phyloP scores from a whole-genome alignment of 1,284 basidiomycete species.

The Ganoderma resinaceum region DNA sequence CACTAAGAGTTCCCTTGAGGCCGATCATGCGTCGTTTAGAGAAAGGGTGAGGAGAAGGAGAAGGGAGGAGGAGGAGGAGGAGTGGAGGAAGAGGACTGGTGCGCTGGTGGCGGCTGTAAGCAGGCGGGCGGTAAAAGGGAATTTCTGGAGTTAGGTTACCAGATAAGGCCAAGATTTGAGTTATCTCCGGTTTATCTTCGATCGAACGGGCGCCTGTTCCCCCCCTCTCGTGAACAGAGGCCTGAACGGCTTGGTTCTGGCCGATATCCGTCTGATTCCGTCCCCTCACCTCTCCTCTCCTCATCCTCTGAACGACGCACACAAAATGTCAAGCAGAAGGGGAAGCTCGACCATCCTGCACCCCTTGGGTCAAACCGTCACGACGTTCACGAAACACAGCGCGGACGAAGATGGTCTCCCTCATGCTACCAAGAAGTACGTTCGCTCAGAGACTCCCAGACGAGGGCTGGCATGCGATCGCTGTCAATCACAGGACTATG shows the following conservation, averaged over 20 bases:
- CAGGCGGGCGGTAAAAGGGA: background rate
- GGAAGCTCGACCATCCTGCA: slow-evolving; percentile 78
- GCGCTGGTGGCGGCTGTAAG: background rate
- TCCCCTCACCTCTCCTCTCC: background rate
- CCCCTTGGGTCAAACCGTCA: slow-evolving; percentile 76
- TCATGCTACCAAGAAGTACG: slow-evolving; percentile 87
- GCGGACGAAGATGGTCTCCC: slow-evolving; percentile 79
- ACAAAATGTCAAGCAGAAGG: slow-evolving; percentile 59
- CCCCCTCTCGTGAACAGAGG: background rate
- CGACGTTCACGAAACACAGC: slow-evolving; percentile 81
- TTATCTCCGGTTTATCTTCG: background rate
- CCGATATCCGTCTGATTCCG: slow-evolving; percentile 6
- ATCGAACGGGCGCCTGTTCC: background rate
- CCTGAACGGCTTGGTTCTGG: background rate
- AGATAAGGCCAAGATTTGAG: background rate
- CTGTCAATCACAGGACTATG: slow-evolving; percentile 68
- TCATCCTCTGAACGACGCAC: slow-evolving; percentile 8
- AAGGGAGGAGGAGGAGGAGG: slow-evolving; percentile 10
- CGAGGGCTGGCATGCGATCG: slow-evolving; percentile 34
- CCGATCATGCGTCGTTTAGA: slow-evolving; percentile 79
- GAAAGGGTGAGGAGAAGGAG: slow-evolving; percentile 9
- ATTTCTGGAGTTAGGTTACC: background rate
- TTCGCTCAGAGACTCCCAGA: slow-evolving; percentile 23
- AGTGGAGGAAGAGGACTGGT: slow-evolving; percentile 6
- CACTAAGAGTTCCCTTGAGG: slow-evolving; percentile 90